Conservation (phyloP, 2,329 filamentous ascomycete species). For the Aureobasidium sp. region DNA sequence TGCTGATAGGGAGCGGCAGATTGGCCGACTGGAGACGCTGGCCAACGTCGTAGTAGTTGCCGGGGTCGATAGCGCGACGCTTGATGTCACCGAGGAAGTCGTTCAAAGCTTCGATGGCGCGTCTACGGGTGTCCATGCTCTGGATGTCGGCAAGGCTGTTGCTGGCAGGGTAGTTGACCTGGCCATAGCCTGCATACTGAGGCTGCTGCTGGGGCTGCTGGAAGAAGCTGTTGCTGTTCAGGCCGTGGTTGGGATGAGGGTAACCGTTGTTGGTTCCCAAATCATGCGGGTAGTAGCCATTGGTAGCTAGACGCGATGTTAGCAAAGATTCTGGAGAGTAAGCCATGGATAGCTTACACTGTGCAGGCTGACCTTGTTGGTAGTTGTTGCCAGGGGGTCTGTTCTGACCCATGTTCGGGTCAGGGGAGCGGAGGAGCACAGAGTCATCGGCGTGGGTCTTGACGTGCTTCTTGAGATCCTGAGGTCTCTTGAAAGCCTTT, state of each 20-base stretch:
- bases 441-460: slow-evolving; percentile 98
- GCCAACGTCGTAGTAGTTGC: slow-evolving; percentile 84
- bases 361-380: slow-evolving; percentile 19
- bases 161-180: slow-evolving; percentile 39
- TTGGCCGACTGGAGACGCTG: slow-evolving; percentile 71
- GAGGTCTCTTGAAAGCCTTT: slow-evolving; percentile 97
- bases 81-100: slow-evolving; percentile 93
- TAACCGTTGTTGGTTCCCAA: slow-evolving; percentile 14
- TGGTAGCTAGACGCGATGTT: slow-evolving; percentile 12
- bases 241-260: slow-evolving; percentile 20
- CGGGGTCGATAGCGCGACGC: slow-evolving; percentile 79
- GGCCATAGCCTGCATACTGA: slow-evolving; percentile 30
- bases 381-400: slow-evolving; percentile 19
- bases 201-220: slow-evolving; percentile 19
- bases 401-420: slow-evolving; percentile 37
- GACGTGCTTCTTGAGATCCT: slow-evolving; percentile 98
- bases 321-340: not conserved
- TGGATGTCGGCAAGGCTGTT: slow-evolving; percentile 26
- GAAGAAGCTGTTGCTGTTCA: slow-evolving; percentile 17
- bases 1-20: slow-evolving; percentile 31
- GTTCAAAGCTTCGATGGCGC: slow-evolving; percentile 72
- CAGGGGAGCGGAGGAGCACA: slow-evolving; percentile 58
- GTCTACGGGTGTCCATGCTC: slow-evolving; percentile 64
- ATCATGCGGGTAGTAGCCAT: slow-evolving; percentile 21
- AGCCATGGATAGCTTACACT: slow-evolving; percentile 14